Conservation (phyloP, 176 grass and related monocot genomes). For the Musa troglodytarum region DNA sequence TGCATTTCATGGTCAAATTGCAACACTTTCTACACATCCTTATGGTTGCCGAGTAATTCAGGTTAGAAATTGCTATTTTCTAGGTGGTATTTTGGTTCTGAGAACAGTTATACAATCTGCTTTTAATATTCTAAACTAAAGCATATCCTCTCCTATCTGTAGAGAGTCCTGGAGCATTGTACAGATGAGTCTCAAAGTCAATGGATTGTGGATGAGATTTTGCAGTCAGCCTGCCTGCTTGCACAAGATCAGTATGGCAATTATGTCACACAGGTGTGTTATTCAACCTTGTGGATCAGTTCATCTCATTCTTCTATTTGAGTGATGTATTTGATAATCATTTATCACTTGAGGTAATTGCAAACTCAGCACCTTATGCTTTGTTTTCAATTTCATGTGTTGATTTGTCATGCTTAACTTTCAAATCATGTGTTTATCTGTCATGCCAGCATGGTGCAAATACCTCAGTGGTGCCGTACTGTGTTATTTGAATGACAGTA, state of each 20-base stretch:
- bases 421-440: background rate
- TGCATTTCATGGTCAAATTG: slow-evolving; percentile 81
- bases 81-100: background rate
- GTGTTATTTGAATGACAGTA: background rate
- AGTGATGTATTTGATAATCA: background rate
- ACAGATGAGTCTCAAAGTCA: slow-evolving; percentile 65
- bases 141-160: background rate
- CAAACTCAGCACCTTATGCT: background rate
- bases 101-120: background rate
- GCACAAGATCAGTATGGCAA: slow-evolving; percentile 99
- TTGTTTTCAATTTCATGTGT: too few species aligned
- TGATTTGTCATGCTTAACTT: background rate
- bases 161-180: slow-evolving; percentile 97
- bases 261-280: slow-evolving; percentile 88
- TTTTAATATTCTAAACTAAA: background rate
- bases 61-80: slow-evolving; percentile 24
- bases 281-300: background rate
- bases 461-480: background rate
- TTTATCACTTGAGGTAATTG: background rate
- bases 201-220: slow-evolving; percentile 94
- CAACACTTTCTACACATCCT: slow-evolving; percentile 79
- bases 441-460: background rate
- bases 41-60: slow-evolving; percentile 99
- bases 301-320: background rate
- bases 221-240: slow-evolving; percentile 74